phyloP scores from a whole-genome alignment of 176 grass and related monocot species.

The Cenchrus fungigraminus region DNA sequence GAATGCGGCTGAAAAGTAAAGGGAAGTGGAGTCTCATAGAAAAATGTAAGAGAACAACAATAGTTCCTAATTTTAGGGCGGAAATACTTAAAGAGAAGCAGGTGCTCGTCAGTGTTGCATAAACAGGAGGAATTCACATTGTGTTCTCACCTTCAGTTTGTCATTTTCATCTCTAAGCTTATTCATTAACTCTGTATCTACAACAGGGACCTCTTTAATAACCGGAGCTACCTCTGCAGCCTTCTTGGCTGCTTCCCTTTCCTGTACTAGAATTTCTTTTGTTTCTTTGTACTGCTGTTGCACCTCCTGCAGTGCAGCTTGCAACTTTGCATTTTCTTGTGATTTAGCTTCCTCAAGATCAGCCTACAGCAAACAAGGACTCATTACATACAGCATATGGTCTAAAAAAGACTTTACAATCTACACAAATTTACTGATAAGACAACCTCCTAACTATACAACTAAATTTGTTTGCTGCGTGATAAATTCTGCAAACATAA shows the following conservation, averaged over 20 bases:
- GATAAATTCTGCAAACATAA: constrained; percentile 18
- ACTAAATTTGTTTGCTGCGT: background rate
- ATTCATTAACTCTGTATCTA: constrained; percentile 83
- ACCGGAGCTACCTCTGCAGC: constrained; percentile 68
- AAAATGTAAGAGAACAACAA: constrained; percentile 4
- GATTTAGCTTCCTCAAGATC: constrained; percentile 90
- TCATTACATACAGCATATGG: constrained; percentile 18
- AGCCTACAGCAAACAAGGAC: constrained; percentile 58
- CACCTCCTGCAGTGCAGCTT: constrained; percentile 79
- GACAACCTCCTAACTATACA: background rate
- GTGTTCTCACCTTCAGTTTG: constrained; percentile 80
- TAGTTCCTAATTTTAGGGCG: background rate
- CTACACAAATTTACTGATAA: constrained; percentile 12
- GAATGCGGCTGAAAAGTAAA: background rate
- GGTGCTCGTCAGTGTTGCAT: constrained; percentile 1
- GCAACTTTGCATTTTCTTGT: constrained; percentile 92
- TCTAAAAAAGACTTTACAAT: background rate
- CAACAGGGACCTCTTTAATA: constrained; percentile 91
- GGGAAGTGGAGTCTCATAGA: constrained; percentile 1
- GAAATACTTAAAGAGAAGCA: background rate
- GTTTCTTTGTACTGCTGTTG: constrained; percentile 88
- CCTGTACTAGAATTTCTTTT: constrained; percentile 73
- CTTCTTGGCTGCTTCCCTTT: constrained; percentile 72
- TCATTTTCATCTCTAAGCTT: constrained; percentile 96
- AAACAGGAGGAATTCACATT: constrained; percentile 11